Evolutionary conservation across 1,284 basidiomycete species (phyloP).

Genomic region (Trichosporon sp.): DNA sequence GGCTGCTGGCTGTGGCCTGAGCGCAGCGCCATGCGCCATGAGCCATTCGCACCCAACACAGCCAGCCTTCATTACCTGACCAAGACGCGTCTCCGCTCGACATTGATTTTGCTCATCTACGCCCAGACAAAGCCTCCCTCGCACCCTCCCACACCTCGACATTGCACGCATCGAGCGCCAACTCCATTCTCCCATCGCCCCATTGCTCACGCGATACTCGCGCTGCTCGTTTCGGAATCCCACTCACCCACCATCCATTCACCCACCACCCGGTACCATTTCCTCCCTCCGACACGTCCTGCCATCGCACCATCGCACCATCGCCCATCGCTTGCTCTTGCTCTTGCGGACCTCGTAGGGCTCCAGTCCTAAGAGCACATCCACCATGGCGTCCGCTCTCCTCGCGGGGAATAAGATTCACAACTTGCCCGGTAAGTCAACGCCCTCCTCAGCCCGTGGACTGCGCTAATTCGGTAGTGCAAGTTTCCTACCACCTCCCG

Average conservation of each 20-base stretch:
- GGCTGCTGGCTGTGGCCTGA: not conserved
- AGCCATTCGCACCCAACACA: not conserved
- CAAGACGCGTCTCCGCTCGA: not conserved
- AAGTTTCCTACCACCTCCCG: slow-evolving; percentile 43
- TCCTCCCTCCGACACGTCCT: not conserved
- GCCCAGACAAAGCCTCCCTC: not conserved
- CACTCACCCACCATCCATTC: not conserved
- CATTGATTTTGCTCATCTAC: slow-evolving; percentile 2
- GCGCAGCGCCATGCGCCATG: not conserved
- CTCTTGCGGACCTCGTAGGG: not conserved
- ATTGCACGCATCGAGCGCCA: not conserved
- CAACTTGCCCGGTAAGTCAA: slow-evolving; percentile 38
- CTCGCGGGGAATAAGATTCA: slow-evolving; percentile 44
- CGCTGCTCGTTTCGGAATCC: not conserved
- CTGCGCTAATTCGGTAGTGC: slow-evolving; percentile 26
- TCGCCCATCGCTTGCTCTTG: not conserved
- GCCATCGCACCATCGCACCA: not conserved
- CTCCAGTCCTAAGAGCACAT: not conserved
- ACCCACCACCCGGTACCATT: not conserved
- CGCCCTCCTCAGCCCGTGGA: not conserved
- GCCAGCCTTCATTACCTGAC: slow-evolving; percentile 1
- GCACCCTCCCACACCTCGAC: not conserved
- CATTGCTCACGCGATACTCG: not conserved
- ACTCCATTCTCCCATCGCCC: not conserved
- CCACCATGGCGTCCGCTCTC: slow-evolving; percentile 21